Evolutionary conservation across 345 rosid species (phyloP), one percentile per base, ranked within the genome.

Genomic region (Citrus reticulata): DNA sequence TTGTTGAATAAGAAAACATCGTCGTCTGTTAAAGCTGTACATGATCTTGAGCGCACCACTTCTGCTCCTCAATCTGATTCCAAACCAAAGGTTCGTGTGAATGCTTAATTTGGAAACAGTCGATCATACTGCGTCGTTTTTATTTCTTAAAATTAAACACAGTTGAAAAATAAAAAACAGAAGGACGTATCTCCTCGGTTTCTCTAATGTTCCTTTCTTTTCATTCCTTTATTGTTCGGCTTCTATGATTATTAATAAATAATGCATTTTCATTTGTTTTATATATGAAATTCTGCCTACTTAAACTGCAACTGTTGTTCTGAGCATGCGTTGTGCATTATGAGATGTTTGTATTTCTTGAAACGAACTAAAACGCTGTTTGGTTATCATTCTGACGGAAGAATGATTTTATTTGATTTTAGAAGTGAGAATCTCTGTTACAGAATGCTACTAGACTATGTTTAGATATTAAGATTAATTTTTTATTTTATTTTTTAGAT

Each of bases 1-100:
- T 84, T 84, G 74, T 82, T 81, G 1, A 63, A 24, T 25, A 35
- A 57, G 10, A 62, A 55, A 30, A 30, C 66, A 32, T 40, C 84
- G 0, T 75, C 82, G 58, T 88, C 92, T 20, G 90, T 86, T 69
- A 84, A 75, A 73, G 93, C 95, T 1, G 87, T 86, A 67, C 84
- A 88, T 79, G 88, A 88, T 73, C 84, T 83, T 64, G 85, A 84
- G 40, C 91, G 82, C 32, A 68, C 59, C 37, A 20, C 62, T 60
- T 40, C 76, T 34, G 19, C 75, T 1, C 34, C 59, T 40, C 70
- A 77, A 3, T 11, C 83, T 42, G 66, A 59, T 79, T 77, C 82
- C 63, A 84, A 84, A 77, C 90, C 88, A 3, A 86, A 91, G 95
- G 95, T 91, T 9, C 4, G 68, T 32, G 57, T 14, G 57, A 51